Percentiles rank a stretch among this genome's conserved stretches.
Conservation (phyloP, 2,329 filamentous ascomycete species). For the Corniculantispora saksenae region DNA sequence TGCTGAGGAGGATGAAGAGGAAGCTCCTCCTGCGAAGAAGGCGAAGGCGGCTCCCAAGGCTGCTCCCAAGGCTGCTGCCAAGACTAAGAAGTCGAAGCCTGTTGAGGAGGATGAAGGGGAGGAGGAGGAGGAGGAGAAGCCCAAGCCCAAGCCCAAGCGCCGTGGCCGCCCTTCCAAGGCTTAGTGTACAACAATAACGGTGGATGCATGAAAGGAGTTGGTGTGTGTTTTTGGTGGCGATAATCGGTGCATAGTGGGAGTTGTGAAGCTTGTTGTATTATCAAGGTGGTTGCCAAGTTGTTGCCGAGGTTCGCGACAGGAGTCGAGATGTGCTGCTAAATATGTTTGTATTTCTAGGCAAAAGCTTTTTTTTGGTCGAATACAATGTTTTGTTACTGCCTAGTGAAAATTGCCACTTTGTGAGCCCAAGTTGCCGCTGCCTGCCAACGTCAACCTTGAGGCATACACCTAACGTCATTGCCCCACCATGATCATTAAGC, state of each 20-base stretch:
- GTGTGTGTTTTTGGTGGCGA: neutral
- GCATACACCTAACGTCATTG: slow-evolving; percentile 9
- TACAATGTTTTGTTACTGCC: neutral
- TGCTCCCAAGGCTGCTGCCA: neutral
- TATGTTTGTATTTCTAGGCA: neutral
- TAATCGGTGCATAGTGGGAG: neutral
- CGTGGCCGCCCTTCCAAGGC: slow-evolving; percentile 31
- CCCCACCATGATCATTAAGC: slow-evolving; percentile 19
- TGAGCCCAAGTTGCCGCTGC: neutral
- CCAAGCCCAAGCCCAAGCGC: slow-evolving; percentile 35
- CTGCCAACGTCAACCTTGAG: neutral
- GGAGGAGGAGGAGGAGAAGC: slow-evolving; percentile 30
- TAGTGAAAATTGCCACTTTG: neutral
- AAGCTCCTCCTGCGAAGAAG: slow-evolving; percentile 26
- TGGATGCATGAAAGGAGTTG: neutral
- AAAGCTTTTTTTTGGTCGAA: neutral
- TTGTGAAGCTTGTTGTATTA: neutral
- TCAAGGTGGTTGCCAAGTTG: neutral
- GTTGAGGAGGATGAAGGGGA: slow-evolving; percentile 26
- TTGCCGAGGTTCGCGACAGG: neutral
- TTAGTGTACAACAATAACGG: slow-evolving; percentile 7
- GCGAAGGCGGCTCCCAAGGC: no score
- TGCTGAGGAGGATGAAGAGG: slow-evolving; percentile 24
- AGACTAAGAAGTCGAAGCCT: slow-evolving; percentile 18
- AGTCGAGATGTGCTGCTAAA: neutral